These are phyloP conservation scores for Monosporozyma siamensis DNA, from an alignment of 805 yeast species.

Conservation along the genomic window DNA sequence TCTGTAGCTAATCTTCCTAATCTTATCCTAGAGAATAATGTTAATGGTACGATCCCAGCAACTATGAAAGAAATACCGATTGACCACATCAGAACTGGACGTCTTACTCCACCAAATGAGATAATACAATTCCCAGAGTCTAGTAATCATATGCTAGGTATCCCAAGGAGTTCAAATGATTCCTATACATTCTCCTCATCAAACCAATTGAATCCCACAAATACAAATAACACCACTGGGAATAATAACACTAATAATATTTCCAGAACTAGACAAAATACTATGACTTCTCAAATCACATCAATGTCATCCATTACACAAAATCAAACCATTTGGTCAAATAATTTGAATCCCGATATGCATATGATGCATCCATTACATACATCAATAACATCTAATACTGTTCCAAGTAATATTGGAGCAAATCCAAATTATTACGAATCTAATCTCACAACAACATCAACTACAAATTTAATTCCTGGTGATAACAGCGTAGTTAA, in stretches of 20 bases:
- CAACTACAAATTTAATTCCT: slow-evolving; percentile 3
- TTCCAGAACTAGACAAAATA: slow-evolving; percentile 29
- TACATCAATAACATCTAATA: not conserved
- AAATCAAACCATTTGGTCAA: slow-evolving; percentile 21
- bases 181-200: slow-evolving; percentile 17
- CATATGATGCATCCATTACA: slow-evolving; percentile 15
- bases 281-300: slow-evolving; percentile 30
- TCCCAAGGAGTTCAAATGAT: slow-evolving; percentile 27
- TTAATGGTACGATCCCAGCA: not conserved
- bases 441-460: slow-evolving; percentile 6
- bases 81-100: slow-evolving; percentile 7
- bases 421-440: slow-evolving; percentile 15
- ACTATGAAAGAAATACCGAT: not conserved
- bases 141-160: slow-evolving; percentile 14
- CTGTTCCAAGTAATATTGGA: not conserved
- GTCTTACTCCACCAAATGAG: slow-evolving; percentile 25
- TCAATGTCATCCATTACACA: slow-evolving; percentile 21
- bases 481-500: not conserved
- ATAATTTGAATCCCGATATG: slow-evolving; percentile 13
- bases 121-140: slow-evolving; percentile 23
- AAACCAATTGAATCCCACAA: slow-evolving; percentile 7
- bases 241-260: slow-evolving; percentile 13
- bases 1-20: slow-evolving; percentile 7
- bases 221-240: not conserved
- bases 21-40: not conserved